These are phyloP conservation scores for Lecanoromycetidae sp. DNA, from an alignment of 2,329 filamentous ascomycete genomes.

Conservation along the genomic window DNA sequence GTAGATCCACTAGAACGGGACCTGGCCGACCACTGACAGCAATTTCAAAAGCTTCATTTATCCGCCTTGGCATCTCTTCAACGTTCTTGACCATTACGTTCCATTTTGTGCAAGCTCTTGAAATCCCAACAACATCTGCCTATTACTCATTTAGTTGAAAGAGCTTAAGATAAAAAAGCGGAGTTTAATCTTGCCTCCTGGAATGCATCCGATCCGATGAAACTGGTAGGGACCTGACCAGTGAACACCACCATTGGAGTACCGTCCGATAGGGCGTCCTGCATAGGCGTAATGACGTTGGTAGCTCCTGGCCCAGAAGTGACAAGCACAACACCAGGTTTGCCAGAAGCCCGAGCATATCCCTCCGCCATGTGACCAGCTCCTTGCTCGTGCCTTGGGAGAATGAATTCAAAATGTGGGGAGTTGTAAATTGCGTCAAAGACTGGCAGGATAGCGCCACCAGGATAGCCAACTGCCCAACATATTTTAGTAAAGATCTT, in stretches of 20 bases:
- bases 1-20: slow-evolving; percentile 81
- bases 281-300: slow-evolving; percentile 92
- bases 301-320: slow-evolving; percentile 94
- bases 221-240: slow-evolving; percentile 79
- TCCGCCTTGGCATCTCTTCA: slow-evolving; percentile 80
- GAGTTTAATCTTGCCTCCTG: too few relatives aligned
- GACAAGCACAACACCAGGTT: slow-evolving; percentile 89
- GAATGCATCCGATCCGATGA: slow-evolving; percentile 92
- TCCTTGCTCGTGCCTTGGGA: slow-evolving; percentile 92
- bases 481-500: slow-evolving; percentile 2
- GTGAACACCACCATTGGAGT: slow-evolving; percentile 93
- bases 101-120: slow-evolving; percentile 65
- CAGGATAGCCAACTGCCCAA: slow-evolving; percentile 51
- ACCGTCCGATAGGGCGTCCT: slow-evolving; percentile 88
- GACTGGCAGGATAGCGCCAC: slow-evolving; percentile 90
- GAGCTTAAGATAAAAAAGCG: too few relatives aligned
- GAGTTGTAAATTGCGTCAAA: slow-evolving; percentile 99
- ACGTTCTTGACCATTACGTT: slow-evolving; percentile 97
- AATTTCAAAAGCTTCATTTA: slow-evolving; percentile 97
- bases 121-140: slow-evolving; percentile 90
- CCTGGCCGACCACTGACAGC: slow-evolving; percentile 88
- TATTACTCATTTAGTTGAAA: too few relatives aligned
- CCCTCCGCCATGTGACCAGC: slow-evolving; percentile 64
- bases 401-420: slow-evolving; percentile 87
- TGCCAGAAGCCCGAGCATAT: slow-evolving; percentile 85